Conservation (phyloP, 2,329 filamentous ascomycete species). For the Botrytis paeoniae region DNA sequence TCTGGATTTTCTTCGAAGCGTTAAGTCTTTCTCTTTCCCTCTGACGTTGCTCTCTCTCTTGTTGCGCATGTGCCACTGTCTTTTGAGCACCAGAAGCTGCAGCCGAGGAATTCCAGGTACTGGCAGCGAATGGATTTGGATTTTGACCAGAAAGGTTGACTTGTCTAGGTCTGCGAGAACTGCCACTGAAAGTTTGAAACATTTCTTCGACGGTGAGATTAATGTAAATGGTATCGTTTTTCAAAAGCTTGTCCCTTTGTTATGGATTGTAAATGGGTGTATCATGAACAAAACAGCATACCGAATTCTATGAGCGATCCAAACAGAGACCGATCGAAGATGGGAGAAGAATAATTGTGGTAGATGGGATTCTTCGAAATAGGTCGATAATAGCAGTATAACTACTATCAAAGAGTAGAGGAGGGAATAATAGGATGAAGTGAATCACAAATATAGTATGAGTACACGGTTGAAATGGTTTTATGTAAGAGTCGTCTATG, state of each 20-base stretch:
- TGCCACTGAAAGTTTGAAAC: constrained; percentile 92
- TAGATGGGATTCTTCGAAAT: background rate
- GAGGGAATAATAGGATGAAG: background rate
- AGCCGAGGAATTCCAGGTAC: constrained; percentile 49
- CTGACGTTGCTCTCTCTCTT: constrained; percentile 77
- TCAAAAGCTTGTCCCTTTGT: constrained; percentile 6
- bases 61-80: constrained; percentile 80
- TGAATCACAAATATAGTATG: background rate
- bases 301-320: constrained; percentile 17
- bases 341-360: background rate
- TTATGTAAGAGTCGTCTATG: background rate
- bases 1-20: constrained; percentile 72
- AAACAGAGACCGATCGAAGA: background rate
- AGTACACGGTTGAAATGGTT: background rate
- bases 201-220: constrained; percentile 48
- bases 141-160: constrained; percentile 90
- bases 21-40: constrained; percentile 74
- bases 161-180: constrained; percentile 78
- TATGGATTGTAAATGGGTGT: constrained; percentile 24
- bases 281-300: constrained; percentile 27
- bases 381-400: background rate
- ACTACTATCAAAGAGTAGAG: background rate
- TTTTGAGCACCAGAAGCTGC: constrained; percentile 65
- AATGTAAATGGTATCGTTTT: background rate
- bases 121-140: constrained; percentile 73